Evolutionary conservation across 345 rosid species (phyloP).

Genomic region (Microcos paniculata): DNA sequence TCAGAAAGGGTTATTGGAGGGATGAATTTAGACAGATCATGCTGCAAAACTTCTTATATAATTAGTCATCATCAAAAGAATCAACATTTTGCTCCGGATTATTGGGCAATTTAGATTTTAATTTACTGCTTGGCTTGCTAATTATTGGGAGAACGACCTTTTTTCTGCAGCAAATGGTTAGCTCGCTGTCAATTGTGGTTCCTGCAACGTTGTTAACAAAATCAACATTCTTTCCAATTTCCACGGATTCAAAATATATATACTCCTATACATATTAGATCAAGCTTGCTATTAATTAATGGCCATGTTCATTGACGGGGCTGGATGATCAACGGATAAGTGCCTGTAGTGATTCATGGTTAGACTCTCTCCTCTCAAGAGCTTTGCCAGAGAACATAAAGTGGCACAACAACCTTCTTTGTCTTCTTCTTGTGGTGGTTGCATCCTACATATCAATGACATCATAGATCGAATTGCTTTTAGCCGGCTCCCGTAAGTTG

Average conservation of each 20-base stretch:
- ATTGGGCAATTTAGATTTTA: neutral
- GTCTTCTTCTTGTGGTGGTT: neutral
- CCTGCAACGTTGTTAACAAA: slow-evolving; percentile 40
- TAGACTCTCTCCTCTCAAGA: neutral
- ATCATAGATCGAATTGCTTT: neutral
- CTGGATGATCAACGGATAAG: neutral
- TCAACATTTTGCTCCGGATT: too few species aligned
- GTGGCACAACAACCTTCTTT: neutral
- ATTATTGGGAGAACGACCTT: slow-evolving; percentile 56
- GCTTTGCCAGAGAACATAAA: neutral
- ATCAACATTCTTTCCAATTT: too few species aligned
- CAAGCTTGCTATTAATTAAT: neutral
- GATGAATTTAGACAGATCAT: too few species aligned
- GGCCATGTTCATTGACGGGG: neutral
- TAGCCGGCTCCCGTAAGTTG: neutral
- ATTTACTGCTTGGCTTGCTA: neutral
- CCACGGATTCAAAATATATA: too few species aligned
- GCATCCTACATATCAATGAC: too few species aligned
- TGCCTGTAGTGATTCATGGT: neutral
- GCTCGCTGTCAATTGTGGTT: slow-evolving; percentile 66
- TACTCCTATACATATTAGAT: too few species aligned
- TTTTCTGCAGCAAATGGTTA: slow-evolving; percentile 54
- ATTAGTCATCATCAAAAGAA: too few species aligned
- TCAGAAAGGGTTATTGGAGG: too few species aligned
- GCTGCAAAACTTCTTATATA: too few species aligned